Evolutionary conservation across 441 rosid species (phyloP).

Genomic region (Breynia disticha): DNA sequence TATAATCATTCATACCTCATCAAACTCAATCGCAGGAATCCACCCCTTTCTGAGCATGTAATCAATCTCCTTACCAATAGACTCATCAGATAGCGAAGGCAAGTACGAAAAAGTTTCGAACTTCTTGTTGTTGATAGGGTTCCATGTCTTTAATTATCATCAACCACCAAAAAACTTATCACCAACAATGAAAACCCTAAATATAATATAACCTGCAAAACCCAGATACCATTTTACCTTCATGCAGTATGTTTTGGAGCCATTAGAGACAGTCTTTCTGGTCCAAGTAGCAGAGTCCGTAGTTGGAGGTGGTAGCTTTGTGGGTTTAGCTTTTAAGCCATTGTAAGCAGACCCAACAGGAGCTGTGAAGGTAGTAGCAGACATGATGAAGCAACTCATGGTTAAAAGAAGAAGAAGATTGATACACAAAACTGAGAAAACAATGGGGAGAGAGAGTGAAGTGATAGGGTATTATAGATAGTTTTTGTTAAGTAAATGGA

Average conservation of each 20-base stretch:
- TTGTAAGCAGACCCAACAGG: slow-evolving; percentile 22
- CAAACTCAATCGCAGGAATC: slow-evolving; percentile 68
- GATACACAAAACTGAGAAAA: background rate
- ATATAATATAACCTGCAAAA: background rate
- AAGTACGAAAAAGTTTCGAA: slow-evolving; percentile 60
- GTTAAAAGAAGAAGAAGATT: background rate
- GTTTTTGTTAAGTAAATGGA: background rate
- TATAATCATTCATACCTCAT: slow-evolving; percentile 32
- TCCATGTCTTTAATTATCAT: slow-evolving; percentile 72
- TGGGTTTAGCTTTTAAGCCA: slow-evolving; percentile 23
- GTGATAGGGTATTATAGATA: background rate
- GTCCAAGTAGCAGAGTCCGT: slow-evolving; percentile 32
- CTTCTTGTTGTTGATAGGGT: slow-evolving; percentile 57
- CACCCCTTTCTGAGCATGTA: slow-evolving; percentile 57
- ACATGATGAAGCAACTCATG: slow-evolving; percentile 21
- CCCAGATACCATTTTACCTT: slow-evolving; percentile 27
- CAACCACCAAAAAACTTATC: background rate
- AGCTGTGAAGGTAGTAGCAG: slow-evolving; percentile 27
- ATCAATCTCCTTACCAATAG: slow-evolving; percentile 45
- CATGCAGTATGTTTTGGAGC: slow-evolving; percentile 41
- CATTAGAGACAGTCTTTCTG: slow-evolving; percentile 38
- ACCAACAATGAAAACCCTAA: background rate
- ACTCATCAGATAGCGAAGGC: slow-evolving; percentile 51
- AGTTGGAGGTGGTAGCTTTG: slow-evolving; percentile 17
- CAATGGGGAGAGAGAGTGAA: background rate